Evolutionary conservation across 2,329 filamentous ascomycete species (phyloP).

Genomic region (Ceratocystis albifundus): DNA sequence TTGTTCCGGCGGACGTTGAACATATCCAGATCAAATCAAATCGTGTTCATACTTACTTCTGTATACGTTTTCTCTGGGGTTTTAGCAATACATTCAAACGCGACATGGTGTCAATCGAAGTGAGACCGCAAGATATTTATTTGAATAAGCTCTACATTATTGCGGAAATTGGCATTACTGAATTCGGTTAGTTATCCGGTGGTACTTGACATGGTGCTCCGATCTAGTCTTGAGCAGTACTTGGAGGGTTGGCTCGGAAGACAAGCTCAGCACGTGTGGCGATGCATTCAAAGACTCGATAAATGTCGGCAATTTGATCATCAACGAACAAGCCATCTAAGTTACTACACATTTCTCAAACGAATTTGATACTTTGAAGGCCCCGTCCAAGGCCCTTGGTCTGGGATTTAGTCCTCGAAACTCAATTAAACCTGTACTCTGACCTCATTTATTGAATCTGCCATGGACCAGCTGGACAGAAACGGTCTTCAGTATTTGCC

Average conservation of each 20-base stretch:
- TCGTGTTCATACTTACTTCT: too few relatives aligned
- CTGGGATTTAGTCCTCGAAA: conserved; percentile 36
- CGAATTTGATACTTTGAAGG: conserved; percentile 32
- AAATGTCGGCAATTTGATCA: conserved; percentile 33
- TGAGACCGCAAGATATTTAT: conserved; percentile 26
- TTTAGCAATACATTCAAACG: conserved; percentile 23
- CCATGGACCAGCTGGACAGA: conserved; percentile 1
- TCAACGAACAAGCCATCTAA: conserved; percentile 35
- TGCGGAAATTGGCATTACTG: conserved; percentile 35
- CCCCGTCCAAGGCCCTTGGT: conserved; percentile 34
- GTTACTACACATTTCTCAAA: conserved; percentile 33
- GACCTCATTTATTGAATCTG: conserved; percentile 36
- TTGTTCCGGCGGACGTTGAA: too few relatives aligned
- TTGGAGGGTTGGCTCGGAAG: conserved; percentile 37
- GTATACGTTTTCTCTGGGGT: too few relatives aligned
- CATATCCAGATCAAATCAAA: too few relatives aligned
- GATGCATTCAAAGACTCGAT: conserved; percentile 37
- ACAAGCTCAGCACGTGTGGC: conserved; percentile 34
- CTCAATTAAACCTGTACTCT: conserved; percentile 34
- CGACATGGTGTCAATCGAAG: conserved; percentile 28
- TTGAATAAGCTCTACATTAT: conserved; percentile 34
- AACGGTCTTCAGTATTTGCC: conserved; percentile 51
- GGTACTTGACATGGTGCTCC: conserved; percentile 35
- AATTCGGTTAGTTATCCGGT: conserved; percentile 34
- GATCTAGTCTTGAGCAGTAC: conserved; percentile 31